Evolutionary conservation across 495 filamentous ascomycete genomes (phyloP).

Genomic region (Xylaria acuta): DNA sequence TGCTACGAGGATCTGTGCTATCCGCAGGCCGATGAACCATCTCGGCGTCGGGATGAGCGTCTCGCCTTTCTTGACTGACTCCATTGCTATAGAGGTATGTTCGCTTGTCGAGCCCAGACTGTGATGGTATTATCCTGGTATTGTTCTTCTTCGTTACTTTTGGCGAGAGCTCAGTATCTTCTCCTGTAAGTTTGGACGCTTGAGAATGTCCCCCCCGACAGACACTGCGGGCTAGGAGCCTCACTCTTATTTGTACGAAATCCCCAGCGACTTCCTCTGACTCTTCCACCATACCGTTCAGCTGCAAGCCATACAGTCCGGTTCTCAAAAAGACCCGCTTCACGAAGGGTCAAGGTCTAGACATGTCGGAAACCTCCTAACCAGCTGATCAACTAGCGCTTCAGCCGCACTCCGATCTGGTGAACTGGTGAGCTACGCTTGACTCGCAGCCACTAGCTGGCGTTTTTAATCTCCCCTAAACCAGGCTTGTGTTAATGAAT

Average conservation of each 20-base stretch:
- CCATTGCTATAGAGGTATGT: slow-evolving; percentile 7
- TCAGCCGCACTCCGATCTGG: slow-evolving; percentile 23
- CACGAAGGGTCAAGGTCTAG: neutral
- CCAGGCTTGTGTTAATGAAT: neutral
- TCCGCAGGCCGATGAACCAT: slow-evolving; percentile 48
- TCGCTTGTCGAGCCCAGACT: neutral
- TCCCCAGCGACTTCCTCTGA: too few relatives aligned
- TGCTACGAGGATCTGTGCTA: slow-evolving; percentile 47
- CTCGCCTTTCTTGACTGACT: slow-evolving; percentile 32
- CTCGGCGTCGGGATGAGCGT: slow-evolving; percentile 43
- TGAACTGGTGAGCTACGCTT: neutral
- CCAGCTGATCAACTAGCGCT: slow-evolving; percentile 25
- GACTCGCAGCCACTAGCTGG: neutral
- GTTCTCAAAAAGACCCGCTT: slow-evolving; percentile 9
- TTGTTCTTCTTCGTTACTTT: neutral
- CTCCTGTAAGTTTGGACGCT: neutral
- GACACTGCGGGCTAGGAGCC: neutral
- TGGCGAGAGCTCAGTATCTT: neutral
- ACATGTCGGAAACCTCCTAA: neutral
- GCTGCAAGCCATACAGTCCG: neutral
- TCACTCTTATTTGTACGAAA: slow-evolving; percentile 21
- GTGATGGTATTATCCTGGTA: neutral
- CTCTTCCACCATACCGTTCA: neutral
- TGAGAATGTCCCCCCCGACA: neutral
- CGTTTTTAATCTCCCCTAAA: neutral